Evolutionary conservation across 1,284 basidiomycete genomes (phyloP), one percentile per base, ranked within the genome.

Genomic region (Gomphus bonarii): DNA sequence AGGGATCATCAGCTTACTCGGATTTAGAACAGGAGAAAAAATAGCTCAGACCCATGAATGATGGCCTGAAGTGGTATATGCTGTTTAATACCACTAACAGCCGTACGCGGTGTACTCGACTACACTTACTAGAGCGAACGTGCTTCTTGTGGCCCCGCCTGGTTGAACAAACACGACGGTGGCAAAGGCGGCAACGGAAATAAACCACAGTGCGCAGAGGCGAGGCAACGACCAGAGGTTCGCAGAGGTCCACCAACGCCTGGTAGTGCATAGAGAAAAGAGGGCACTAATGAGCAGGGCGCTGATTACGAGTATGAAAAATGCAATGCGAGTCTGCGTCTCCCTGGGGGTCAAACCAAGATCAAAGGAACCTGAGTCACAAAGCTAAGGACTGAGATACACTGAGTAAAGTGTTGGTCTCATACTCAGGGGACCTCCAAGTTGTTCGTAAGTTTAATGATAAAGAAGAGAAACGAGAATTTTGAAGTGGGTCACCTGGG

Each of bases 191-290:
- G 55, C 33, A 18, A 57, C 38, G 8, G 12, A 51, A 30, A 57
- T 40, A 35, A 57, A 57, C 55, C 55, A 57, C 8, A 57, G 11
- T 5, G 55, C 47, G 30, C 55, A 57, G 36, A 57, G 48, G 20
- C 35, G 48, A 36, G 31, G 48, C 25, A 49, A 57, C 20, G 55
- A 57, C 55, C 55, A 57, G 31, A 42, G 30, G 20, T 51, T 40
- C 16, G 33, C 48, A 25, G 31, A 28, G 9, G 22, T 12, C 55
- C 55, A 57, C 55, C 55, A 57, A 16, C 40, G 31, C 22, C 40
- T 38, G 3, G 46, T 57, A 4, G 48, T 43, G 36, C 36, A 50
- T 25, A 57, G 49, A n/a, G 55, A 48, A 20, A 57, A 50, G 9
- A 51, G 4, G 11, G 55, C 55, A 25, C 49, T 49, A 22, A 51